Evolutionary conservation across 208 protist genomes (phyloP).

Genomic region (Leishmania gerbilli): DNA sequence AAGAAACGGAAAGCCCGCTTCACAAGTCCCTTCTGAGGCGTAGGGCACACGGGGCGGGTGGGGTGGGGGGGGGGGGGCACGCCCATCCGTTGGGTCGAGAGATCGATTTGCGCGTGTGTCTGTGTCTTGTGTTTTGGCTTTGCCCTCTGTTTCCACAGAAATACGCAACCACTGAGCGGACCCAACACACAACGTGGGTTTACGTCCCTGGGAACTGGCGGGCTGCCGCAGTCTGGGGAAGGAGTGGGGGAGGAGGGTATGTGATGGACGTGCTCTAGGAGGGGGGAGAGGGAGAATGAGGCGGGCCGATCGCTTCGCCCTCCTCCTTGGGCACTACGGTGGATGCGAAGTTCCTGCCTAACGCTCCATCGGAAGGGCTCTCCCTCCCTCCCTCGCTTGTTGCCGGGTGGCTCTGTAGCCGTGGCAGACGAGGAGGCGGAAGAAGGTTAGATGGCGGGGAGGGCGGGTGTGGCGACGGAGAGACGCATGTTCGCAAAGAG

Average conservation of each 20-base stretch:
- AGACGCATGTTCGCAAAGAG: neutral
- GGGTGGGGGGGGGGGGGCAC: too few species aligned
- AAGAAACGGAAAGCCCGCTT: conserved; percentile 26
- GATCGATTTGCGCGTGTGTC: neutral
- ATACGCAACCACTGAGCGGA: neutral
- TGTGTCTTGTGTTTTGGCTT: neutral
- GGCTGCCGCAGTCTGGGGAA: neutral
- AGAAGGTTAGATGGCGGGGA: neutral
- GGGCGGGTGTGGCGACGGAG: neutral
- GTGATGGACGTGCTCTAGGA: neutral
- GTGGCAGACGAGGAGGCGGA: neutral
- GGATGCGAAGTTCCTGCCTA: neutral
- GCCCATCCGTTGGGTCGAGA: neutral
- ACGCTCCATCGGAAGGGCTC: too few species aligned
- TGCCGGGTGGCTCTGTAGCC: neutral
- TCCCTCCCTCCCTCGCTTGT: neutral
- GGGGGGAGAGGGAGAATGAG: too few species aligned
- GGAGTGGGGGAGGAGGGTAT: neutral
- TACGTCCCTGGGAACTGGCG: too few species aligned
- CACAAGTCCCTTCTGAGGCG: neutral
- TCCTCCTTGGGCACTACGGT: neutral
- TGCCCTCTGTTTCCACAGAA: neutral
- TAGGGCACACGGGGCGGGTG: neutral
- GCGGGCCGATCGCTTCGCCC: too few species aligned
- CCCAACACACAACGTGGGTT: too few species aligned